phyloP scores from a whole-genome alignment of 176 grass and related monocot species.

The Calamus simplicifolius region DNA sequence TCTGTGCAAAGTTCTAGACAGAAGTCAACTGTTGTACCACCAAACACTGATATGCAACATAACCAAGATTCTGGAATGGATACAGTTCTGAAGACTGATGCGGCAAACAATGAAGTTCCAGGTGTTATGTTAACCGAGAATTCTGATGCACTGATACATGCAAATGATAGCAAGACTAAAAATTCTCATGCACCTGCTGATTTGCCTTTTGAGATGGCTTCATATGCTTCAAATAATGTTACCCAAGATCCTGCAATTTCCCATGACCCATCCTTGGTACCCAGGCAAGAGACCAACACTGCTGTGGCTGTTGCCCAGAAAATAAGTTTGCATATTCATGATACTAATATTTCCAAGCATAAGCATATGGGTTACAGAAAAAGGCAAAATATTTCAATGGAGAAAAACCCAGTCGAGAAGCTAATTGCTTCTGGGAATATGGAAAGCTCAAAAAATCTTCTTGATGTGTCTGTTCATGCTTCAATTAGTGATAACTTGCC shows the following conservation, averaged over 20 bases:
- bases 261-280: conserved; percentile 8
- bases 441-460: conserved; percentile 36
- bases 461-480: conserved; percentile 16
- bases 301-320: conserved; percentile 22
- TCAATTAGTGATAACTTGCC: conserved; percentile 15
- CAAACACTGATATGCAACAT: conserved; percentile 11
- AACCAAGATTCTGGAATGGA: conserved; percentile 28
- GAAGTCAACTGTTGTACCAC: conserved; percentile 24
- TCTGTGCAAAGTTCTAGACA: conserved; percentile 29
- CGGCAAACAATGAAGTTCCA: conserved; percentile 3
- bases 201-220: conserved; percentile 5
- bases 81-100: conserved; percentile 16
- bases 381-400: conserved; percentile 43
- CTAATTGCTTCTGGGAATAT: conserved; percentile 6
- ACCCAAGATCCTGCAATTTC: conserved; percentile 19
- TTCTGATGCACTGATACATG: conserved; percentile 10
- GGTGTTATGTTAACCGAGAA: conserved; percentile 15
- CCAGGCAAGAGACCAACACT: conserved; percentile 18
- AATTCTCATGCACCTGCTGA: conserved; percentile 16
- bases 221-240: conserved; percentile 11
- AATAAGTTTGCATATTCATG: conserved; percentile 22
- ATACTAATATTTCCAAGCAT: conserved; percentile 2
- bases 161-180: conserved; percentile 17
- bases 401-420: conserved; percentile 8
- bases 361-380: conserved; percentile 56